Base-by-base conservation (phyloP, 306 rosid genomes). In the Vigna mungo region DNA sequence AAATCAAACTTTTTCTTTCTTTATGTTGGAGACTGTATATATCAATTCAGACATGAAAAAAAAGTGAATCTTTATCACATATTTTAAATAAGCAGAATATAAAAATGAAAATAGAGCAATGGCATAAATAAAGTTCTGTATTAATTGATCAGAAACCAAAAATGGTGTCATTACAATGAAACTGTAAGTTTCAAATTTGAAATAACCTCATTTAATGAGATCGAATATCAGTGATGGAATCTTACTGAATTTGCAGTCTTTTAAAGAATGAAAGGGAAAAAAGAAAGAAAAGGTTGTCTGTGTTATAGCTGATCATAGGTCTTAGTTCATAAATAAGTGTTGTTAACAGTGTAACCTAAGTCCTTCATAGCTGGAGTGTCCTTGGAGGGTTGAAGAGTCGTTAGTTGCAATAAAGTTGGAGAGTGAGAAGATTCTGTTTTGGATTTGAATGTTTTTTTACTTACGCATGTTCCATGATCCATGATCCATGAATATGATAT, bases 381-480 rank as follows among this genome's bases (percentile, higher is more conserved):
- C 60, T 81, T 32, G 73, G 36, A 62, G 62, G 18, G 21, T 37
- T 53, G 52, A 80, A 65, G 68, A 79, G 64, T 74, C 23, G 80
- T 61, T 83, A 25, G 88, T 87, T 83, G 87, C 89, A 66, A 83
- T 39, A 89, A 87, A 69, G 87, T 85, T 78, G 89, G 91, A 88
- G 90, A 73, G 18, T 68, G 76, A 74, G 87, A 88, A 81, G 61
- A 84, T 82, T 84, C 87, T 83, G 25, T 74, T 79, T 62, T 54
- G 75, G 79, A 85, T 78, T 82, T 84, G 69, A 67, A 87, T 86
- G 85, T 86, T 88, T 79, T 88, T 79, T 81, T 79, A 71, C 84
- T 72, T 85, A 74, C 58, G 27, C 88, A 82, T 68, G 88, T 86
- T 84, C 66, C 67, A 79, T 74, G 62, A 81, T 61, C 27, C 27